Percentiles rank a stretch among this genome's conserved stretches.
These are phyloP conservation scores for Cryphonectria japonica DNA, from an alignment of 2,329 filamentous ascomycete genomes.

Conservation along the genomic window DNA sequence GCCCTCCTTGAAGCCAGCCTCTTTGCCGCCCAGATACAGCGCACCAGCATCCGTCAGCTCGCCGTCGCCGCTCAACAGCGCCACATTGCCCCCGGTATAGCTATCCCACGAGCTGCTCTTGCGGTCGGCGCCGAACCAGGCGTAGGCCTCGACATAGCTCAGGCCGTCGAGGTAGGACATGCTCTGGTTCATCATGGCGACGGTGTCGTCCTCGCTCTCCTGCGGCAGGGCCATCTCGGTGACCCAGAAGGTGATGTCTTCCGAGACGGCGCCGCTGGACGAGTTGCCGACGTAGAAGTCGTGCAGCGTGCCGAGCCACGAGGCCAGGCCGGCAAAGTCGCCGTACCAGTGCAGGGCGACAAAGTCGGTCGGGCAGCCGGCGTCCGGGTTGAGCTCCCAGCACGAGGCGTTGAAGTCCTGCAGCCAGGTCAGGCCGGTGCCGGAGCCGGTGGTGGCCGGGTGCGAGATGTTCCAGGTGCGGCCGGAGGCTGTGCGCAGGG, in stretches of 20 bases:
- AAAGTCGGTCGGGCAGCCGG: constrained; percentile 46
- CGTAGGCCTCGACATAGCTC: constrained; percentile 43
- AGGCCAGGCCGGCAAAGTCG: constrained; percentile 40
- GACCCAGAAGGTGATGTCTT: constrained; percentile 41
- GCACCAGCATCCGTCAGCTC: constrained; percentile 44
- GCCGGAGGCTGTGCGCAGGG: constrained; percentile 35
- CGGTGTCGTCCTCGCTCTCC: constrained; percentile 39
- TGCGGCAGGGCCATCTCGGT: constrained; percentile 47
- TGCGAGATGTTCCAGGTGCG: constrained; percentile 45
- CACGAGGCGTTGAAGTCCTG: constrained; percentile 46
- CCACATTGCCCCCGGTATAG: constrained; percentile 45
- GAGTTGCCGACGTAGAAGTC: constrained; percentile 39
- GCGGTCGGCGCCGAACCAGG: constrained; percentile 48
- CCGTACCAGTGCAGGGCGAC: constrained; percentile 49
- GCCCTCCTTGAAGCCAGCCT: constrained; percentile 43
- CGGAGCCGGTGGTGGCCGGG: constrained; percentile 46
- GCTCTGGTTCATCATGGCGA: constrained; percentile 47
- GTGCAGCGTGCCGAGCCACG: constrained; percentile 42
- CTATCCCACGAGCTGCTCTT: constrained; percentile 42
- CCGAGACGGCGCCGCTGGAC: constrained; percentile 16
- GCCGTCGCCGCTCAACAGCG: constrained; percentile 43
- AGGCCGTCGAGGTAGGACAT: constrained; percentile 41
- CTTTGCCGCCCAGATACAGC: constrained; percentile 44
- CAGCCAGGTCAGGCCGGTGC: constrained; percentile 44
- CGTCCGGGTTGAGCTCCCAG: constrained; percentile 41